A percentile compares a stretch with the other conserved stretches of the same genome.
Evolutionary conservation across 1,284 basidiomycete species (phyloP).

Genomic region (Microbotryomycetes sp.): DNA sequence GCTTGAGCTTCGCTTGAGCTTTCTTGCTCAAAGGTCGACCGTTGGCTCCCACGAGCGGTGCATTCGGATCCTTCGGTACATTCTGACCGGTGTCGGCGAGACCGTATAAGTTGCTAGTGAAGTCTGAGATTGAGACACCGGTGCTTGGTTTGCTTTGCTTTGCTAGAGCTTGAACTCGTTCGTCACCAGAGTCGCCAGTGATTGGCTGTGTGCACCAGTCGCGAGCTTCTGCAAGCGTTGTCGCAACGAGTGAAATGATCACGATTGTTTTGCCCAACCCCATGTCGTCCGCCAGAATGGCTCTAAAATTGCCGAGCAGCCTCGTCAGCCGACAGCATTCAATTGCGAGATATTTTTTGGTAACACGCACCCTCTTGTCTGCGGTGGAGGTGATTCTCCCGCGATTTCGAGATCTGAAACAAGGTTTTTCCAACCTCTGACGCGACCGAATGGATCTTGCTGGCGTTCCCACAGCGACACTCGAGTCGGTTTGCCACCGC

Average conservation of each 20-base stretch:
- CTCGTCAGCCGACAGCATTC: not conserved
- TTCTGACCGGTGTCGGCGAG: not conserved
- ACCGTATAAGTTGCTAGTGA: conserved; percentile 7
- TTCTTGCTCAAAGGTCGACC: conserved; percentile 43
- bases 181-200: not conserved
- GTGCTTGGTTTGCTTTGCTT: not conserved
- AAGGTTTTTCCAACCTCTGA: conserved; percentile 64
- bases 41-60: not conserved
- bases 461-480: conserved; percentile 71
- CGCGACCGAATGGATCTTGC: conserved; percentile 51
- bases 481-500: conserved; percentile 43
- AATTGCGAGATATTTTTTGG: no score
- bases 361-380: conserved; percentile 60
- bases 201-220: conserved; percentile 55
- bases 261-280: conserved; percentile 97
- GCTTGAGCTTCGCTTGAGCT: conserved; percentile 53
- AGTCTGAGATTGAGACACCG: conserved; percentile 4
- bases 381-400: conserved; percentile 56
- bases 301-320: conserved; percentile 33
- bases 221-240: conserved; percentile 66
- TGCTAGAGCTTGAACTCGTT: not conserved
- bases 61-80: not conserved
- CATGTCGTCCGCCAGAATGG: conserved; percentile 61
- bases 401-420: conserved; percentile 71
- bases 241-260: conserved; percentile 79